These are phyloP conservation scores for Penstemon davidsonii DNA, from an alignment of 257 asterid genomes.

Conservation along the genomic window DNA sequence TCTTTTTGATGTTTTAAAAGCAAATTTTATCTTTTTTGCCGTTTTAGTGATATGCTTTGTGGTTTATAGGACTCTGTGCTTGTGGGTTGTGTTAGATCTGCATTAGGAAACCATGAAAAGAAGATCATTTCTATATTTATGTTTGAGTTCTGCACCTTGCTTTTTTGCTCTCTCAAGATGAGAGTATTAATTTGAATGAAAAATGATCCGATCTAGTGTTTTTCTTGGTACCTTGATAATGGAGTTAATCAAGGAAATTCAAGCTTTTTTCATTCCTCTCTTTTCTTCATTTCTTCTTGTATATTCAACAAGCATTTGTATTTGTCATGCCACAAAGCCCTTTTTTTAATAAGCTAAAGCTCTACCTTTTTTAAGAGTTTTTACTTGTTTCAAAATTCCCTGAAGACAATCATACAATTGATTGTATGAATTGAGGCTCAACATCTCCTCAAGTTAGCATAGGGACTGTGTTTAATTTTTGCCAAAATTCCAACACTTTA, in stretches of 20 bases:
- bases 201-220: constrained; percentile 34
- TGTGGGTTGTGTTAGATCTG: constrained; percentile 84
- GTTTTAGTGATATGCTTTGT: constrained; percentile 67
- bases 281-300: neutral
- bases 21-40: constrained; percentile 48
- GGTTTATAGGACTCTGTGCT: constrained; percentile 78
- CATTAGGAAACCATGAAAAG: constrained; percentile 85
- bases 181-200: neutral
- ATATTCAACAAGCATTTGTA: constrained; percentile 3
- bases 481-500: constrained; percentile 2
- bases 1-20: constrained; percentile 33
- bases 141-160: constrained; percentile 37
- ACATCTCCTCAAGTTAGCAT: neutral
- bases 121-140: constrained; percentile 62
- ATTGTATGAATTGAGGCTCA: neutral
- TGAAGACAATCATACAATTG: neutral
- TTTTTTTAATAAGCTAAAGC: constrained; percentile 4
- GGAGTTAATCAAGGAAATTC: constrained; percentile 20
- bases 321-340: neutral
- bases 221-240: neutral
- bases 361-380: constrained; percentile 13
- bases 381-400: neutral
- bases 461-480: neutral
- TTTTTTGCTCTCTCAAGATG: constrained; percentile 26
- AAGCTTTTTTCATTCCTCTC: constrained; percentile 19